These are phyloP conservation scores for Neofusicoccum kwambonambiense DNA, from an alignment of 2,329 filamentous ascomycete genomes.

Conservation along the genomic window DNA sequence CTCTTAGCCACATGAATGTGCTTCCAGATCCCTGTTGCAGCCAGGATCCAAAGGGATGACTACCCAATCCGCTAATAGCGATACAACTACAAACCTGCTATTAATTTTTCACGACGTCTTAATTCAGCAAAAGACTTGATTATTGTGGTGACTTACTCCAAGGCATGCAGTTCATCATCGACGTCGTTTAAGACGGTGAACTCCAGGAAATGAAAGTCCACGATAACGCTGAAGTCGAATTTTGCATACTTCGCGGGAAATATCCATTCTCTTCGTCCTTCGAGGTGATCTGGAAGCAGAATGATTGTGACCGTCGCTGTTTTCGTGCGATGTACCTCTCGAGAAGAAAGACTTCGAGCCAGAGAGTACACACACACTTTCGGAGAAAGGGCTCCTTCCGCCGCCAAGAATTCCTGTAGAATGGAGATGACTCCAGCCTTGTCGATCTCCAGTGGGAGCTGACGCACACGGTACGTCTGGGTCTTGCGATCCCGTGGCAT, in stretches of 20 bases:
- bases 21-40: not conserved
- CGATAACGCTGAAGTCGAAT: no score
- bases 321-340: no score
- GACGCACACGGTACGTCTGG: not conserved
- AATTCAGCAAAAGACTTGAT: no score
- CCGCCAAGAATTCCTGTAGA: not conserved
- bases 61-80: not conserved
- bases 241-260: no score
- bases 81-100: not conserved
- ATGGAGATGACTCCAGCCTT: not conserved
- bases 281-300: no score
- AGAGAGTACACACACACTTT: no score
- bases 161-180: not conserved
- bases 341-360: no score
- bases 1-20: slow-evolving; percentile 2
- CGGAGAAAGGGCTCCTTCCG: not conserved
- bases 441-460: not conserved
- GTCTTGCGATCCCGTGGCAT: not conserved
- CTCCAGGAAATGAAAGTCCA: not conserved
- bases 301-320: no score
- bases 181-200: not conserved
- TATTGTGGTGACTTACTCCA: not conserved
- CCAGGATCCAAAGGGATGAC: not conserved
- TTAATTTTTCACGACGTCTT: no score
- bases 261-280: no score